These are phyloP conservation scores for Emmonsiellopsis sp. DNA, from an alignment of 2,329 filamentous ascomycete genomes.

Conservation along the genomic window DNA sequence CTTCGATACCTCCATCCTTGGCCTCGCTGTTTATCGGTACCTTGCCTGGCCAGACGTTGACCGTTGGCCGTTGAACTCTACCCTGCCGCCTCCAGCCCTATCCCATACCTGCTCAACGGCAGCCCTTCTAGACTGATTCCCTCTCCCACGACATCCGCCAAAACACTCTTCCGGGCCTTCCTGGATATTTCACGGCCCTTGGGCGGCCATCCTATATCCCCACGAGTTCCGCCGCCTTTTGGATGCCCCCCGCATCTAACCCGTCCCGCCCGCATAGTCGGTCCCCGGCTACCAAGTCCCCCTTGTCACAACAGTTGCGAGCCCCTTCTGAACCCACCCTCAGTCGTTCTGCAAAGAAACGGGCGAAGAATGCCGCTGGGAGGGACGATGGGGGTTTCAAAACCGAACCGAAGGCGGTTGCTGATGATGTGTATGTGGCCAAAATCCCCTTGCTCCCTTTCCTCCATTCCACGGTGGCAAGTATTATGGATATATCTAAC, in stretches of 20 bases:
- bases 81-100: not conserved
- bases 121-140: not conserved
- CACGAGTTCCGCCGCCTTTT: constrained; percentile 17
- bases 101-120: too few species aligned
- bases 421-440: constrained; percentile 28
- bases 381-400: constrained; percentile 27
- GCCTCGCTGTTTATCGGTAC: too few species aligned
- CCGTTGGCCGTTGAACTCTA: too few species aligned
- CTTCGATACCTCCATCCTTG: too few species aligned
- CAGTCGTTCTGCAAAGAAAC: constrained; percentile 30
- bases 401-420: constrained; percentile 20
- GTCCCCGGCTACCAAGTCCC: constrained; percentile 23
- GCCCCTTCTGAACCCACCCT: constrained; percentile 22
- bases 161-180: not conserved
- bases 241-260: constrained; percentile 35
- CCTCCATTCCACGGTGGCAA: not conserved
- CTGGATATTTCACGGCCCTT: constrained; percentile 15
- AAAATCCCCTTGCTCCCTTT: not conserved
- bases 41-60: too few species aligned
- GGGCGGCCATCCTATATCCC: constrained; percentile 17
- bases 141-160: not conserved
- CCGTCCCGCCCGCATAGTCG: constrained; percentile 28
- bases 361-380: constrained; percentile 27
- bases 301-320: constrained; percentile 18
- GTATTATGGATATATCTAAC: constrained; percentile 7